These are phyloP conservation scores for Penicillium manginii DNA, from an alignment of 495 filamentous ascomycete species.

Conservation along the genomic window DNA sequence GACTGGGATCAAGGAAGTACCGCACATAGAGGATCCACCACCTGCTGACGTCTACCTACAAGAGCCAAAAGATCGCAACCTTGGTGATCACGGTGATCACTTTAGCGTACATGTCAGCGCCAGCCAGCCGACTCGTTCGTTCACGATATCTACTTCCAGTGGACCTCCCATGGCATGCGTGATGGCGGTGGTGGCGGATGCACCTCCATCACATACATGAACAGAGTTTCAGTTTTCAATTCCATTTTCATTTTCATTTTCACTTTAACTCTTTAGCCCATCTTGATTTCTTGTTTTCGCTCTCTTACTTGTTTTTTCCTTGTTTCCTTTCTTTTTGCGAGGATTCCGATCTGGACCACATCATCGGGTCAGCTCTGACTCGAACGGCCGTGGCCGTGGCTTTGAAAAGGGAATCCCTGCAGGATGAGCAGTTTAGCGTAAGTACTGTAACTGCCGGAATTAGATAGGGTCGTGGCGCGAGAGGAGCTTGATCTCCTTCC, in stretches of 20 bases:
- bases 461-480: too few relatives aligned
- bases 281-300: too few relatives aligned
- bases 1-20: neutral
- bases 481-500: neutral
- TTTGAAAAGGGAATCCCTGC: constrained; percentile 11
- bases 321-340: constrained; percentile 1
- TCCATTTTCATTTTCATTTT: too few relatives aligned
- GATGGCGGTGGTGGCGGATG: constrained; percentile 26
- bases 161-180: constrained; percentile 14
- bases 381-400: constrained; percentile 8
- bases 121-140: too few relatives aligned
- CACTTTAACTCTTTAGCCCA: too few relatives aligned
- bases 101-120: too few relatives aligned
- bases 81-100: neutral
- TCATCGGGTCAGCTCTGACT: constrained; percentile 19
- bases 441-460: too few relatives aligned
- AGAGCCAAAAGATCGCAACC: too few relatives aligned
- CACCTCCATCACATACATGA: constrained; percentile 26
- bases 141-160: neutral
- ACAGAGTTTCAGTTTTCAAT: constrained; percentile 3
- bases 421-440: constrained; percentile 3
- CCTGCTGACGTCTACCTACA: too few relatives aligned
- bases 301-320: neutral
- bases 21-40: too few relatives aligned
- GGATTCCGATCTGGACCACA: constrained; percentile 31